Percentiles rank a stretch among this genome's conserved stretches.
phyloP scores from a whole-genome alignment of 805 yeast genomes.

The Candida maris region DNA sequence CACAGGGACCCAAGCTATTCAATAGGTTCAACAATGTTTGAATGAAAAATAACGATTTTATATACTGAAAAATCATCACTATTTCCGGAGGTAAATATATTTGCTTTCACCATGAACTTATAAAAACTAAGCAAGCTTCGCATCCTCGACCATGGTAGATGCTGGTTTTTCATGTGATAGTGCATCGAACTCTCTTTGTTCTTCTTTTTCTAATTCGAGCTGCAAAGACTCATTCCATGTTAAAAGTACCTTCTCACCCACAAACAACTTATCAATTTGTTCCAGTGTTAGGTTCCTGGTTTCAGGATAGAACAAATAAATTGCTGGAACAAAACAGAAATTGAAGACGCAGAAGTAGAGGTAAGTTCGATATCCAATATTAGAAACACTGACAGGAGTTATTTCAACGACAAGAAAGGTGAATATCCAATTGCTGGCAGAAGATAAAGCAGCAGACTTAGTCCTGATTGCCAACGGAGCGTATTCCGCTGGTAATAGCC shows the following conservation, averaged over 20 bases:
- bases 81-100: too few relatives aligned
- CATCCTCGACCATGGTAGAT: neutral
- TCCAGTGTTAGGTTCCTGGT: constrained; percentile 67
- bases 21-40: too few relatives aligned
- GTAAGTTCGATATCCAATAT: constrained; percentile 47
- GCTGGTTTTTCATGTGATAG: neutral
- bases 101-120: too few relatives aligned
- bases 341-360: constrained; percentile 53
- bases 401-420: constrained; percentile 68
- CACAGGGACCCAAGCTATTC: too few relatives aligned
- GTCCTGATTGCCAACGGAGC: constrained; percentile 70
- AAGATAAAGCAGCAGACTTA: constrained; percentile 61
- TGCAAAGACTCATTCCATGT: constrained; percentile 11
- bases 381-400: constrained; percentile 51
- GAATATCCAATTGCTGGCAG: constrained; percentile 73
- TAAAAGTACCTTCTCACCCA: constrained; percentile 24
- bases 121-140: too few relatives aligned
- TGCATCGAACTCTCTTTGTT: neutral
- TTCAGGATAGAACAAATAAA: constrained; percentile 57
- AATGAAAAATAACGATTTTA: too few relatives aligned
- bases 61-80: too few relatives aligned
- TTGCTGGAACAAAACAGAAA: constrained; percentile 52
- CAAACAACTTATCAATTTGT: constrained; percentile 57
- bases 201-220: constrained; percentile 5
- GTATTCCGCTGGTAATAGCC: constrained; percentile 48